Evolutionary conservation across 331 rosid species (phyloP).

Genomic region (Prunus yedoensis): DNA sequence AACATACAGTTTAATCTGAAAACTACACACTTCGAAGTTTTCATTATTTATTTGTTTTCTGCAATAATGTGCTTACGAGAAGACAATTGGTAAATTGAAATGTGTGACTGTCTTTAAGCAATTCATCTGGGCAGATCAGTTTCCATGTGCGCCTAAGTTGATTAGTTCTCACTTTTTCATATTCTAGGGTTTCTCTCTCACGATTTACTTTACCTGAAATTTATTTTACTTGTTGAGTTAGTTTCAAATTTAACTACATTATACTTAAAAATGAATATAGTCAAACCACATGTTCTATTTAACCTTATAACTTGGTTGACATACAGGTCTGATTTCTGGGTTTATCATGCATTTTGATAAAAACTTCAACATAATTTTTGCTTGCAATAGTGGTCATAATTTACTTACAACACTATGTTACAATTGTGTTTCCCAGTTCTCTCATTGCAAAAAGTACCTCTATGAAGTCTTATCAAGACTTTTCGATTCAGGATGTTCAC

Average conservation of each 20-base stretch:
- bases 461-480: background rate
- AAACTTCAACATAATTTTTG: background rate
- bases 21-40: no score
- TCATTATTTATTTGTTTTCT: no score
- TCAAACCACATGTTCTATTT: background rate
- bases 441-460: background rate
- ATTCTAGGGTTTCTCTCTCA: background rate
- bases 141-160: background rate
- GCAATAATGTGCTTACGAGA: no score
- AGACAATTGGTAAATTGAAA: no score
- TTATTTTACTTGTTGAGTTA: background rate
- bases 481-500: constrained; percentile 78
- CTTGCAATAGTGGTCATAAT: background rate
- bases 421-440: background rate
- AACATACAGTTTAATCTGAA: no score
- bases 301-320: background rate
- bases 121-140: no score
- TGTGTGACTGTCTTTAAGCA: no score
- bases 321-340: background rate
- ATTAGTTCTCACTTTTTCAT: background rate
- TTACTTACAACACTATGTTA: background rate
- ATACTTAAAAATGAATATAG: background rate
- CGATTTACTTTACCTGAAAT: background rate
- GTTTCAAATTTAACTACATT: background rate
- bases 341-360: background rate